A percentile compares a stretch with the other conserved stretches of the same genome.
Evolutionary conservation across 2,329 filamentous ascomycete genomes (phyloP).

Genomic region (Aspergillus sergii): DNA sequence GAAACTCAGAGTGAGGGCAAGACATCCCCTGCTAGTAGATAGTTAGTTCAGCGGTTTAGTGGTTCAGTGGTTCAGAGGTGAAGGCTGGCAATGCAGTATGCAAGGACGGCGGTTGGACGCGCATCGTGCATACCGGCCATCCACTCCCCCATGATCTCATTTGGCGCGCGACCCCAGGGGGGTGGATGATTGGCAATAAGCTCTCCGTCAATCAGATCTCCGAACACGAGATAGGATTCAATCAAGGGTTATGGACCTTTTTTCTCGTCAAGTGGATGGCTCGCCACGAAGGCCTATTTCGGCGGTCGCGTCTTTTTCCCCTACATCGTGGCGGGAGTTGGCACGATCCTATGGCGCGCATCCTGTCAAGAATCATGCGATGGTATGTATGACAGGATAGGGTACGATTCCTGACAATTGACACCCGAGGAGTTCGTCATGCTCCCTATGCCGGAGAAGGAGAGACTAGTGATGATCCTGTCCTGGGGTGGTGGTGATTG

Average conservation of each 20-base stretch:
- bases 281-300: constrained; percentile 6
- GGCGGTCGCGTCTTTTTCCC: constrained; percentile 5
- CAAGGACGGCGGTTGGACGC: constrained; percentile 17
- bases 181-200: constrained; percentile 5
- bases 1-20: constrained; percentile 5
- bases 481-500: not conserved
- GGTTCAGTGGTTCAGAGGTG: not conserved
- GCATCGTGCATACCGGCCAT: constrained; percentile 13
- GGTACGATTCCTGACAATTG: not conserved
- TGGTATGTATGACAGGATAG: constrained; percentile 1
- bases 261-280: constrained; percentile 4
- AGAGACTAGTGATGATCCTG: not conserved
- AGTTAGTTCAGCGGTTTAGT: not conserved
- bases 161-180: constrained; percentile 5
- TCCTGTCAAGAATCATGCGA: constrained; percentile 1
- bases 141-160: constrained; percentile 1
- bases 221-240: constrained; percentile 8
- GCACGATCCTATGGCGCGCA: not conserved
- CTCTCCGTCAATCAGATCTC: constrained; percentile 7
- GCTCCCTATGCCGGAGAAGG: not conserved
- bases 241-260: constrained; percentile 3
- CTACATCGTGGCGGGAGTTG: not conserved
- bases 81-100: constrained; percentile 11
- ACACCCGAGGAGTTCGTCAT: not conserved
- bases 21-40: not conserved